Percentiles rank a stretch among this genome's conserved stretches.
These are phyloP conservation scores for Exophiala spinifera DNA, from an alignment of 2,329 filamentous ascomycete species.

Conservation along the genomic window DNA sequence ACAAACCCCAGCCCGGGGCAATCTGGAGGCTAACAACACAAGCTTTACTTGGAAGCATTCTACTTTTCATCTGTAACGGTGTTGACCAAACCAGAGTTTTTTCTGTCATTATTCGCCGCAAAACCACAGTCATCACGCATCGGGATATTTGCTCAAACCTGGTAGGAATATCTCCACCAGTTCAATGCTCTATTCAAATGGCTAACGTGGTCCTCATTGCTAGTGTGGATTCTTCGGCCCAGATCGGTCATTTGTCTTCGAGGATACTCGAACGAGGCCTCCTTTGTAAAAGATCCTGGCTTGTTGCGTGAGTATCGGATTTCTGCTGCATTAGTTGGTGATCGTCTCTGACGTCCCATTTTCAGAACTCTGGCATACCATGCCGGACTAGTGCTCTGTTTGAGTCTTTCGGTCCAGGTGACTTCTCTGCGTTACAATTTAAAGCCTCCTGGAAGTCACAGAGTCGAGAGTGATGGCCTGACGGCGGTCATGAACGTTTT, in stretches of 20 bases:
- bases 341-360: not conserved
- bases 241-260: not conserved
- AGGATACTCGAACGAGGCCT: not conserved
- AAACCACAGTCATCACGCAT: not conserved
- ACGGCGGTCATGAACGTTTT: not conserved
- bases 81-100: conserved; percentile 3
- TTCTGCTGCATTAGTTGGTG: not conserved
- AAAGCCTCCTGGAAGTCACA: not conserved
- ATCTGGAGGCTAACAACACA: not conserved
- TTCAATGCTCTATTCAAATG: not conserved
- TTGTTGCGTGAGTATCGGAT: not conserved
- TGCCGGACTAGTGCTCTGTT: conserved; percentile 1
- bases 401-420: conserved; percentile 1
- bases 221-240: not conserved
- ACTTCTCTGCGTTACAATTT: not conserved
- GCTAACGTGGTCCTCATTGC: not conserved
- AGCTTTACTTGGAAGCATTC: conserved; percentile 5
- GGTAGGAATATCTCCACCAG: not conserved
- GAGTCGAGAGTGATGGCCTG: not conserved
- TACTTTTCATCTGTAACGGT: not conserved
- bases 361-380: conserved; percentile 2
- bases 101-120: not conserved
- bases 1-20: not conserved
- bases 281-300: not conserved
- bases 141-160: not conserved